A percentile compares a stretch with the other conserved stretches of the same genome.
phyloP scores from a whole-genome alignment of 306 rosid genomes.

The Cicer bijugum region DNA sequence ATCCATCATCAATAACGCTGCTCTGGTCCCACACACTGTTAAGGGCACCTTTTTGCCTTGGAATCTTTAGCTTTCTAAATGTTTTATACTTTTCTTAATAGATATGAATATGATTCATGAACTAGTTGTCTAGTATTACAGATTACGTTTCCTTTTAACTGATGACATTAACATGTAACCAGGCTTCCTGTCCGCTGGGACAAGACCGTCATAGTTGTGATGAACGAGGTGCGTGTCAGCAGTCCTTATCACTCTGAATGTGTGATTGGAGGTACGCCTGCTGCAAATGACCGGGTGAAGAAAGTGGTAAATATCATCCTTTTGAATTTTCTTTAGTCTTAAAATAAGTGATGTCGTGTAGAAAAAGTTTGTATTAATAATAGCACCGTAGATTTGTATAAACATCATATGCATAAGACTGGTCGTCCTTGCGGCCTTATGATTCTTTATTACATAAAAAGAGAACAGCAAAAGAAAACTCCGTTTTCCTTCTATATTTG shows the following conservation, averaged over 20 bases:
- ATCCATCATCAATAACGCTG: too few relatives aligned
- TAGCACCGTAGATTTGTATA: conserved; percentile 10
- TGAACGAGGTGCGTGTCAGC: conserved; percentile 91
- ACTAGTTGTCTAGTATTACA: not conserved
- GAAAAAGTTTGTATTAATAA: not conserved
- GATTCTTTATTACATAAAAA: not conserved
- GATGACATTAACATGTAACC: conserved; percentile 43
- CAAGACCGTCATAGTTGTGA: conserved; percentile 90
- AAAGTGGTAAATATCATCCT: conserved; percentile 73
- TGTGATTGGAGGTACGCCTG: conserved; percentile 94
- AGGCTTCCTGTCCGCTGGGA: conserved; percentile 99
- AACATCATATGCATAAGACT: not conserved
- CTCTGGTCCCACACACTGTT: not conserved
- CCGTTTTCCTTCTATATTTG: conserved; percentile 9
- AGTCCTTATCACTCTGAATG: conserved; percentile 90
- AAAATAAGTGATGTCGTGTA: conserved; percentile 17
- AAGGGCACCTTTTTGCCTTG: not conserved
- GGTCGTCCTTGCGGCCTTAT: conserved; percentile 33
- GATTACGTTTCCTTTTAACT: conserved; percentile 24
- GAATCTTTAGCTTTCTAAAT: not conserved
- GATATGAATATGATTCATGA: conserved; percentile 9
- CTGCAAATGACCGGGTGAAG: conserved; percentile 96
- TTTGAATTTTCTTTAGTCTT: conserved; percentile 16
- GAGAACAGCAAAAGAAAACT: conserved; percentile 31
- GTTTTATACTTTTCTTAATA: not conserved